Conservation (phyloP, 2,329 filamentous ascomycete species). For the Fusarium lateritium region DNA sequence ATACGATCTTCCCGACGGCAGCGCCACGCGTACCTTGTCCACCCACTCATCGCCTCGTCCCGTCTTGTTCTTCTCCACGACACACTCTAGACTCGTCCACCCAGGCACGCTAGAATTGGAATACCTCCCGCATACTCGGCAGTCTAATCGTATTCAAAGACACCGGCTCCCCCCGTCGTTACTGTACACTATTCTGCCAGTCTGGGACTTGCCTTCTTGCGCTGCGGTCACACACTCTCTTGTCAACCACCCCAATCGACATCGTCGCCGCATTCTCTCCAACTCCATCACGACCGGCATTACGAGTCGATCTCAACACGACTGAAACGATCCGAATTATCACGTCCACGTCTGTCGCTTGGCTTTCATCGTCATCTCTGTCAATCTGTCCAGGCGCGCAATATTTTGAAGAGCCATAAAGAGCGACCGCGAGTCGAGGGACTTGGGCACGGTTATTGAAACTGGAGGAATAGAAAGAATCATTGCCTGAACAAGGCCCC, state of each 20-base stretch:
- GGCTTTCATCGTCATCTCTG: background rate
- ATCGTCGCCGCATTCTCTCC: background rate
- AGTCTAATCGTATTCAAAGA: conserved; percentile 14
- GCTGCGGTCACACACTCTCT: conserved; percentile 8
- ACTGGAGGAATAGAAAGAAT: conserved; percentile 44
- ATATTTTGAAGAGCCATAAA: conserved; percentile 17
- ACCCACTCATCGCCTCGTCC: conserved; percentile 17
- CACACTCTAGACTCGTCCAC: conserved; percentile 24
- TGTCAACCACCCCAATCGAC: conserved; percentile 8
- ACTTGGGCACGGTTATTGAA: conserved; percentile 15
- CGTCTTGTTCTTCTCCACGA: conserved; percentile 6
- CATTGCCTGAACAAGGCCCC: conserved; percentile 40
- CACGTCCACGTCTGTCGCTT: conserved; percentile 4
- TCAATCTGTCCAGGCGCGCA: conserved; percentile 20
- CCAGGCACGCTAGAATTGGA: conserved; percentile 20
- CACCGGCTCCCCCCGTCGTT: conserved; percentile 21
- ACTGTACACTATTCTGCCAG: background rate
- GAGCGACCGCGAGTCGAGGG: conserved; percentile 23
- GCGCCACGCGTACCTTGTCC: conserved; percentile 37
- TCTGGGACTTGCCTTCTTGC: conserved; percentile 15
- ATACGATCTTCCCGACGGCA: conserved; percentile 12
- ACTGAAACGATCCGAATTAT: conserved; percentile 16
- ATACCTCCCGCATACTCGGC: conserved; percentile 18
- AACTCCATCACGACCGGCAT: conserved; percentile 1
- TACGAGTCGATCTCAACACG: background rate